These are phyloP conservation scores for Daldinia sp. DNA, from an alignment of 2,329 filamentous ascomycete genomes.

Conservation along the genomic window DNA sequence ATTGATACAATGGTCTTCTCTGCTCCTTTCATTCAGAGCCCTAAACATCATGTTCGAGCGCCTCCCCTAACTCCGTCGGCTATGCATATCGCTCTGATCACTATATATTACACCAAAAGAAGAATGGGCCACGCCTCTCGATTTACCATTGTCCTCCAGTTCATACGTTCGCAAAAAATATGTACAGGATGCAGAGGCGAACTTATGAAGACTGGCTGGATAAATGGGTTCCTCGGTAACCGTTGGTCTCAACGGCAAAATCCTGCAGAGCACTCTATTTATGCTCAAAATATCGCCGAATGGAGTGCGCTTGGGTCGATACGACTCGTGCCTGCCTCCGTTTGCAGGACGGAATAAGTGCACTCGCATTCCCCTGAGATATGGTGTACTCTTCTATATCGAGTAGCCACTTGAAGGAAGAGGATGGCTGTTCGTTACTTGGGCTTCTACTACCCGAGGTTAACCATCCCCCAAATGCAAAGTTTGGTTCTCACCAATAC, in stretches of 20 bases:
- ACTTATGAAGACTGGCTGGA: constrained; percentile 17
- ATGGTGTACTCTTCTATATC: constrained; percentile 2
- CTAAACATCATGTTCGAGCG: constrained; percentile 17
- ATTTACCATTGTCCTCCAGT: constrained; percentile 28
- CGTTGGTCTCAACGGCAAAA: constrained; percentile 21
- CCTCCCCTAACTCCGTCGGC: constrained; percentile 42
- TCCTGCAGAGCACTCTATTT: not conserved
- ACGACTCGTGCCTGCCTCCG: not conserved
- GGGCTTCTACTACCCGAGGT: constrained; percentile 5
- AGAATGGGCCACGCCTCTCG: constrained; percentile 25
- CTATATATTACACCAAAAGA: constrained; percentile 45
- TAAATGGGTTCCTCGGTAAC: constrained; percentile 11
- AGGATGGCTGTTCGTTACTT: not conserved
- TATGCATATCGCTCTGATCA: constrained; percentile 46
- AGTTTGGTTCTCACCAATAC: not conserved
- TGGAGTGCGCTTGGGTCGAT: constrained; percentile 1
- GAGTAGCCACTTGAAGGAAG: not conserved
- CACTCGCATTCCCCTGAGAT: not conserved
- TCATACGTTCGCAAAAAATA: constrained; percentile 40
- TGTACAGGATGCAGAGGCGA: constrained; percentile 45
- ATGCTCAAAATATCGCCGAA: constrained; percentile 3
- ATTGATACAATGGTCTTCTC: constrained; percentile 38
- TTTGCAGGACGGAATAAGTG: not conserved
- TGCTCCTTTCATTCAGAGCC: constrained; percentile 22
- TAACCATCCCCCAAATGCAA: constrained; percentile 1